Percentiles rank a stretch among this genome's conserved stretches.
These are phyloP conservation scores for Boletus nobilissimus DNA, from an alignment of 1,284 basidiomycete species.

Conservation along the genomic window DNA sequence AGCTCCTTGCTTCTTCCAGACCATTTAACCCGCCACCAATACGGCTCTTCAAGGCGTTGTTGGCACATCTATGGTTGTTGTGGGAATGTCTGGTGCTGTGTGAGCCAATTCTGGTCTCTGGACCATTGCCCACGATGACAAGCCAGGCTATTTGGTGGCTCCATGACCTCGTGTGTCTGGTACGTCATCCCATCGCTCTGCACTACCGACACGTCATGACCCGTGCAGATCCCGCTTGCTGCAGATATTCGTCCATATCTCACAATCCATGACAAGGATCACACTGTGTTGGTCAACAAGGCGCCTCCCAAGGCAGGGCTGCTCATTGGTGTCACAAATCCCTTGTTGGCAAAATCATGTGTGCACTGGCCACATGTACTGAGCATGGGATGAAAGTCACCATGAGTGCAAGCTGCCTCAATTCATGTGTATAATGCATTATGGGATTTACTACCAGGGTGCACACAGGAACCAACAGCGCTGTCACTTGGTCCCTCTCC, in stretches of 20 bases:
- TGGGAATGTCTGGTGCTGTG: slow-evolving; percentile 93
- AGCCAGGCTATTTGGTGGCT: slow-evolving; percentile 93
- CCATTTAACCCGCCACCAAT: slow-evolving; percentile 77
- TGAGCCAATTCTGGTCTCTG: slow-evolving; percentile 90
- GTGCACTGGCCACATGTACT: slow-evolving; percentile 93
- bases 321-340: slow-evolving; percentile 93
- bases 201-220: not conserved
- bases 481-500: slow-evolving; percentile 64
- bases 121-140: slow-evolving; percentile 81
- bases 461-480: slow-evolving; percentile 30
- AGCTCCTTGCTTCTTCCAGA: slow-evolving; percentile 85
- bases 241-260: slow-evolving; percentile 94
- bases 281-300: slow-evolving; percentile 79
- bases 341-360: slow-evolving; percentile 90
- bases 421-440: not conserved
- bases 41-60: slow-evolving; percentile 76
- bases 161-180: slow-evolving; percentile 87
- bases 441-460: slow-evolving; percentile 24
- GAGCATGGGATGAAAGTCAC: slow-evolving; percentile 63
- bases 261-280: slow-evolving; percentile 94
- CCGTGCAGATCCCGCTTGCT: slow-evolving; percentile 77
- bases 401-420: slow-evolving; percentile 48
- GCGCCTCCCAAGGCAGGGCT: slow-evolving; percentile 87
- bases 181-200: slow-evolving; percentile 50
- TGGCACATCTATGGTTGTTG: slow-evolving; percentile 89